phyloP scores from a whole-genome alignment of 2,329 filamentous ascomycete genomes.

The Colletotrichum sp. region DNA sequence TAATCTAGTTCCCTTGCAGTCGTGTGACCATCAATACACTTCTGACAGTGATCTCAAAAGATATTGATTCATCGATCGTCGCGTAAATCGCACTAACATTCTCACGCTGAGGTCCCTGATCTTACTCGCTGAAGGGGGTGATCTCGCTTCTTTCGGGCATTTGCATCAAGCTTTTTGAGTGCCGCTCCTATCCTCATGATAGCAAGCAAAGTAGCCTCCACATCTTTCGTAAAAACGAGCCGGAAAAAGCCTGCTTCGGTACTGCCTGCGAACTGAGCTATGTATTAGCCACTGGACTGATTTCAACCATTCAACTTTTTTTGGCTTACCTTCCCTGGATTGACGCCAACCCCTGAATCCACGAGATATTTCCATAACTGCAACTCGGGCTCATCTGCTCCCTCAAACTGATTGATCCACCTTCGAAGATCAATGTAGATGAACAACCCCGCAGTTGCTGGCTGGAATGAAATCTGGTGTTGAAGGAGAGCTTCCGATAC shows the following conservation, averaged over 20 bases:
- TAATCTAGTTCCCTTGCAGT: no score
- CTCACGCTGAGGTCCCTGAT: background rate
- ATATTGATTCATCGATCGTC: no score
- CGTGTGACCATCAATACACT: no score
- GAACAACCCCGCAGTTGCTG: background rate
- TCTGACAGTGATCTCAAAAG: no score
- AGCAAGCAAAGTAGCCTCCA: background rate
- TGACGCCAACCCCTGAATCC: background rate
- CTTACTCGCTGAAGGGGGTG: background rate
- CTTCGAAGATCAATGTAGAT: background rate
- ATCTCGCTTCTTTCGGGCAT: background rate
- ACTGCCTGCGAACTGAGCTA: background rate
- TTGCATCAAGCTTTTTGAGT: accelerated
- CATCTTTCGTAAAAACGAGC: background rate
- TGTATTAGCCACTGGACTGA: accelerated
- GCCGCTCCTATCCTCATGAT: background rate
- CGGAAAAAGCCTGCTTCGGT: background rate
- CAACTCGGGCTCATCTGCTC: background rate
- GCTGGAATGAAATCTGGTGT: background rate
- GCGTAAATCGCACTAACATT: accelerated
- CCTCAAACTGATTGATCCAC: background rate
- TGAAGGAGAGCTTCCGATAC: background rate
- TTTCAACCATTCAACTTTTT: accelerated
- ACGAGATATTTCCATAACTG: background rate
- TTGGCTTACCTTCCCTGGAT: background rate